These are phyloP conservation scores for Bipolaris gigantea DNA, from an alignment of 2,329 filamentous ascomycete genomes.

Conservation along the genomic window DNA sequence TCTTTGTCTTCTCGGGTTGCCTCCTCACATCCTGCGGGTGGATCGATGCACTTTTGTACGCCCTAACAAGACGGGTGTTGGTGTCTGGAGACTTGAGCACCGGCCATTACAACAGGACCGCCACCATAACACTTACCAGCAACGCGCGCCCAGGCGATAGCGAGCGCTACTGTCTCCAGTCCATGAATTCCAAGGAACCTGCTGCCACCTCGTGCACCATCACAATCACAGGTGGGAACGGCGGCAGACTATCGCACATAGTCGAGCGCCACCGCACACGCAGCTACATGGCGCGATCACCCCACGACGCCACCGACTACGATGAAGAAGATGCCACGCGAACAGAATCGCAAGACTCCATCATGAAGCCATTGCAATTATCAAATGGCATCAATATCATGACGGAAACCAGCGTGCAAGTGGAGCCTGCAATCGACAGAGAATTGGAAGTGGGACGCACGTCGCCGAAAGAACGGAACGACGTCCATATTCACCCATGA, in stretches of 20 bases:
- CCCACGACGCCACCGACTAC: conserved; percentile 18
- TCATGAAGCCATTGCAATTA: conserved; percentile 30
- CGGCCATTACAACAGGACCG: conserved; percentile 26
- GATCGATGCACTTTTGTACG: conserved; percentile 49
- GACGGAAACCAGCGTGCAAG: conserved; percentile 42
- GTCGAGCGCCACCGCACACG: conserved; percentile 32
- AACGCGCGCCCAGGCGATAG: conserved; percentile 30
- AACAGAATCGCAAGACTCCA: conserved; percentile 40
- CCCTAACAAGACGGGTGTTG: conserved; percentile 47
- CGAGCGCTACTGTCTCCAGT: conserved; percentile 31
- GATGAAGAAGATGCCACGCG: conserved; percentile 30
- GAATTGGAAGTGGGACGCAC: conserved; percentile 8
- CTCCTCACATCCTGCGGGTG: conserved; percentile 57
- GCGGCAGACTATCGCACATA: conserved; percentile 33
- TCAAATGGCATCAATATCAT: conserved; percentile 29
- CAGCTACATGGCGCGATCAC: conserved; percentile 14
- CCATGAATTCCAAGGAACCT: conserved; percentile 34
- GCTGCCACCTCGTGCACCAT: conserved; percentile 31
- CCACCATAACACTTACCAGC: conserved; percentile 28
- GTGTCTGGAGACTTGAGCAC: conserved; percentile 37
- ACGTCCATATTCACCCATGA: not conserved
- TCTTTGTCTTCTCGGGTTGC: conserved; percentile 62
- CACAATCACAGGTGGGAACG: conserved; percentile 41
- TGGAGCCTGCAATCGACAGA: conserved; percentile 28
- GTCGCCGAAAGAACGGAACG: conserved; percentile 16